Percentiles rank a stretch among this genome's conserved stretches.
Conservation (phyloP, 2,329 filamentous ascomycete species). For the Cadophora luteo-olivacea region DNA sequence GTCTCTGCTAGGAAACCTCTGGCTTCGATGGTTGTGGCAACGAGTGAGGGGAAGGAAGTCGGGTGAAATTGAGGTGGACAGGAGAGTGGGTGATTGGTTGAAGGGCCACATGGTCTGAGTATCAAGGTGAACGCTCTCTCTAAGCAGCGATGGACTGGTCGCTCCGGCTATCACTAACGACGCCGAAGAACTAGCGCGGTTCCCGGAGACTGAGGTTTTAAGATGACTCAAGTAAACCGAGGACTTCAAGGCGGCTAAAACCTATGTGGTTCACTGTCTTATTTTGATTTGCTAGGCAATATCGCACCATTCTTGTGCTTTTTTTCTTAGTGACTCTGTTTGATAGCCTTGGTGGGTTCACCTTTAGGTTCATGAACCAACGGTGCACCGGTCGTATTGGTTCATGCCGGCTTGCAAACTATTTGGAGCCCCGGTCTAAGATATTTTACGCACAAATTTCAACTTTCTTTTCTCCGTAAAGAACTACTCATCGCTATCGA, state of each 20-base stretch:
- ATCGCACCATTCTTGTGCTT: not conserved
- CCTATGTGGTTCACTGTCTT: not conserved
- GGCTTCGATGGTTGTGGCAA: not conserved
- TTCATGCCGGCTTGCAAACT: too few relatives aligned
- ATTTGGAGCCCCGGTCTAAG: too few relatives aligned
- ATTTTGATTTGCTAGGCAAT: not conserved
- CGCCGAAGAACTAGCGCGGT: not conserved
- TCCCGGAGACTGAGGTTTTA: not conserved
- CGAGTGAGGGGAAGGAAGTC: slow-evolving; percentile 10
- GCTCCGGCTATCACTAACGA: not conserved
- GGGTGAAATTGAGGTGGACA: not conserved
- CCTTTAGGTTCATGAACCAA: too few relatives aligned
- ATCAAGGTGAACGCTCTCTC: not conserved
- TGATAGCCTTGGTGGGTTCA: too few relatives aligned
- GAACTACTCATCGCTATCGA: too few relatives aligned
- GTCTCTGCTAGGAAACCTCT: slow-evolving; percentile 48
- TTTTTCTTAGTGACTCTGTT: not conserved
- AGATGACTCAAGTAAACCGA: too few relatives aligned
- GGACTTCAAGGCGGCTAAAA: too few relatives aligned
- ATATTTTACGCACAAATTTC: too few relatives aligned
- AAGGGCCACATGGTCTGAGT: not conserved
- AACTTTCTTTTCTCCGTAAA: too few relatives aligned
- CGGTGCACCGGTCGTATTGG: too few relatives aligned
- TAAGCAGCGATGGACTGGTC: not conserved
- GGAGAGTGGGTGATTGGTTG: not conserved